Base-by-base conservation (phyloP, 1,284 basidiomycete genomes). In the Kwoniella shivajii region DNA sequence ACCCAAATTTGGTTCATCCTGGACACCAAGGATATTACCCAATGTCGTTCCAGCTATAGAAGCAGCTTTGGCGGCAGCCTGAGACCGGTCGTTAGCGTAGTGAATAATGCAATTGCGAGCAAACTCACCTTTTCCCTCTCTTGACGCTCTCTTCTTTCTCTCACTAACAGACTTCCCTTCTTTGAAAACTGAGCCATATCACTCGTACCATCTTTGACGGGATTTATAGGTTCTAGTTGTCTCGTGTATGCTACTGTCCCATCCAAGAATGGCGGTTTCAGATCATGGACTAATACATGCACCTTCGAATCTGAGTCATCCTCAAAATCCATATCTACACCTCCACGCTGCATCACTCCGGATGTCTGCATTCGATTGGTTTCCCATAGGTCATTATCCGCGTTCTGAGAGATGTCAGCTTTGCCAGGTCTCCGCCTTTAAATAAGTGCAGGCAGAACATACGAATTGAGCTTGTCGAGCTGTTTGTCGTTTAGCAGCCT, bases 341-440 rank as follows among this genome's bases (percentile, higher is more conserved):
- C 83, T 60, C 86, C 88, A 30, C 90, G 86, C 4, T 90, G 90
- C 1, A 90, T 90, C 14, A 98, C 88, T 69, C 96, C 96, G 13
- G 94, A 97, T 0, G 90, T 92, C 11, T 93, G 83, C 87, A 99
- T 92, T 70, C 94, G 89, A 70, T 99, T 98, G 6, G 89, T 90
- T 80, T 99, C 96, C 96, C 96, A 99, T 1, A 95, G 81, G 66
- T 99, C 95, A 66, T 94, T 95, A 74, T 99, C 96, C 22, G 91
- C 91, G 67, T 97, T 97, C 89, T 93, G n/a, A n/a, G n/a, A n/a
- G n/a, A 70, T 5, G 10, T n/a, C 0, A 42, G 64, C 38, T 65
- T 56, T 41, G 16, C 29, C 13, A 33, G 36, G 18, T 26, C 14
- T 18, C 4, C 30, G 31, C n/a, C 18, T 6, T 18, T 37, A 18